Conservation (phyloP, 2,329 filamentous ascomycete species). For the Xylariaceae sp. region DNA sequence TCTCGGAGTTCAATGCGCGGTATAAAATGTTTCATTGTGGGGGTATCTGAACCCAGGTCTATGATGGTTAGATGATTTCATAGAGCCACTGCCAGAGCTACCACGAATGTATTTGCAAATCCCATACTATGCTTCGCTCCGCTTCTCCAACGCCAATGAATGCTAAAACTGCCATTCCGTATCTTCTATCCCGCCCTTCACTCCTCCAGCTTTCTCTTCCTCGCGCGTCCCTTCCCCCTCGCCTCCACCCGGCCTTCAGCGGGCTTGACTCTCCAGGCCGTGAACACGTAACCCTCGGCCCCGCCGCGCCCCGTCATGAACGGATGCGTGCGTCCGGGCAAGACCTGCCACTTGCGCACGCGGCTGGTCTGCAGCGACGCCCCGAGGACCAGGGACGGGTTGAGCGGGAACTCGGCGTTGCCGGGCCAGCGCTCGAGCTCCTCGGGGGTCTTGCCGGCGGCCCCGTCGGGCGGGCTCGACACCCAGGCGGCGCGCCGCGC, state of each 20-base stretch:
- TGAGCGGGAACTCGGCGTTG: slow-evolving; percentile 79
- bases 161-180: background rate
- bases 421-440: slow-evolving; percentile 61
- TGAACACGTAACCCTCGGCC: slow-evolving; percentile 88
- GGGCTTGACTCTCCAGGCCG: slow-evolving; percentile 78
- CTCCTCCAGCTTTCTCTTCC: slow-evolving; percentile 52
- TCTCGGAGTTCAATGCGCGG: no score
- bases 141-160: no score
- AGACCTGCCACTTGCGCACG: slow-evolving; percentile 82
- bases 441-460: slow-evolving; percentile 47
- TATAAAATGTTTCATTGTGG: no score
- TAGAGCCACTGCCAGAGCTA: no score
- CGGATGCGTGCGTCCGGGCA: slow-evolving; percentile 90
- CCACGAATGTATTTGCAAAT: no score
- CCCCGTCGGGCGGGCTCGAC: slow-evolving; percentile 52
- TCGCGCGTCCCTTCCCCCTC: slow-evolving; percentile 75
- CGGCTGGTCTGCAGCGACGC: slow-evolving; percentile 80
- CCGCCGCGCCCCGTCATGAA: slow-evolving; percentile 89
- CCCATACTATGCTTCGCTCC: no score
- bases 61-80: no score
- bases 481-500: slow-evolving; percentile 77
- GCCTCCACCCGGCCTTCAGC: slow-evolving; percentile 80
- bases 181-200: background rate
- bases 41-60: no score
- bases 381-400: slow-evolving; percentile 81